Conservation (phyloP, 768 basidiomycete genomes). For the Naganishia onofrii region DNA sequence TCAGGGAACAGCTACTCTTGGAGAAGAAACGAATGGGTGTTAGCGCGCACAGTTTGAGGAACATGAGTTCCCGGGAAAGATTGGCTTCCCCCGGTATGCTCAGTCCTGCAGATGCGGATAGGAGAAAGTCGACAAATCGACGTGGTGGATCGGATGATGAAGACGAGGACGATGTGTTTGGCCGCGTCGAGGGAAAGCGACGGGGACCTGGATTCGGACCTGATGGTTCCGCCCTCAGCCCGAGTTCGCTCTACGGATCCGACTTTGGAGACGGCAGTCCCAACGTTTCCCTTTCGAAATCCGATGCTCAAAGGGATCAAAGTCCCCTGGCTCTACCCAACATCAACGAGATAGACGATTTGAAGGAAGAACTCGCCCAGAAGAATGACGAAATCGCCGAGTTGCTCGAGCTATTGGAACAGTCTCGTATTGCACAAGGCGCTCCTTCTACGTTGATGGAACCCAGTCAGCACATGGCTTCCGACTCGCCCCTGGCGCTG, state of each 20-base stretch:
- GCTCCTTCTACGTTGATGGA: constrained; percentile 37
- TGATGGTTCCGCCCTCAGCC: constrained; percentile 46
- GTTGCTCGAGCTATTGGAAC: constrained; percentile 10
- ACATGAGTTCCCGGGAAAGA: constrained; percentile 16
- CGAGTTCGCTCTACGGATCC: constrained; percentile 44
- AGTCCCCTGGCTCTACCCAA: constrained; percentile 48
- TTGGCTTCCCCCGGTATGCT: constrained; percentile 41
- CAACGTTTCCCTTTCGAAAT: constrained; percentile 44
- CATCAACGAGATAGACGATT: constrained; percentile 43
- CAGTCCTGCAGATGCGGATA: constrained; percentile 28
- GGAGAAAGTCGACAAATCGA: neutral
- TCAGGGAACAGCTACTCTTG: constrained; percentile 74
- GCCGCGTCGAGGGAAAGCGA: constrained; percentile 43
- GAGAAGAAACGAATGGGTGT: constrained; percentile 58
- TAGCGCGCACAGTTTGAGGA: constrained; percentile 36
- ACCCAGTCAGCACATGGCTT: constrained; percentile 16
- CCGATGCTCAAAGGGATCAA: constrained; percentile 32
- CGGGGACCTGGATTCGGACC: constrained; percentile 50
- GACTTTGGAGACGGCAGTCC: constrained; percentile 48
- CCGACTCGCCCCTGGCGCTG: constrained; percentile 21
- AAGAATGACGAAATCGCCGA: constrained; percentile 34
- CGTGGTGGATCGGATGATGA: constrained; percentile 32
- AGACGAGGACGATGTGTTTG: constrained; percentile 53
- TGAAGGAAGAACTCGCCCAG: constrained; percentile 43
- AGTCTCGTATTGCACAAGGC: neutral